Percentiles rank a stretch among this genome's conserved stretches.
Conservation (phyloP, 129 eudicot genomes). For the Escallonia herrerae region DNA sequence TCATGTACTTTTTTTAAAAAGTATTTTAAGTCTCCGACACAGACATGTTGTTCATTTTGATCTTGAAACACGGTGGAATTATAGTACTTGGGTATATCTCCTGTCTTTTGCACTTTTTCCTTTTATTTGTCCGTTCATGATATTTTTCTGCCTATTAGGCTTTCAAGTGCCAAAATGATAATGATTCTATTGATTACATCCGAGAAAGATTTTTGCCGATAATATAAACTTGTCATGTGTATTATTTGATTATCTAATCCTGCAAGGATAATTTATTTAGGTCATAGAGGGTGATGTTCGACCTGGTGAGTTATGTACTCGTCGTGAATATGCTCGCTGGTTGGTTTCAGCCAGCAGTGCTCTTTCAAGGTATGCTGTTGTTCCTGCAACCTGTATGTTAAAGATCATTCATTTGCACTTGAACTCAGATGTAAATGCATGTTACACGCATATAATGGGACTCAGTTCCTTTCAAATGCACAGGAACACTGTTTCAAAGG, state of each 20-base stretch:
- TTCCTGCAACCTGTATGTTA: not conserved
- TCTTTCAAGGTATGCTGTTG: constrained; percentile 66
- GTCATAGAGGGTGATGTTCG: constrained; percentile 90
- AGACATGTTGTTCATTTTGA: no score
- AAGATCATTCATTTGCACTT: no score
- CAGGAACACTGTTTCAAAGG: constrained; percentile 81
- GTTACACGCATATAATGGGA: not conserved
- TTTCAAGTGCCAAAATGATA: no score
- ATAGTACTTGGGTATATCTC: no score
- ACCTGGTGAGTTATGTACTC: constrained; percentile 88
- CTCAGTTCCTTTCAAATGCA: not conserved
- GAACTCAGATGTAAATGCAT: no score
- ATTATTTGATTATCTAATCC: constrained; percentile 8
- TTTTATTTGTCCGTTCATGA: no score
- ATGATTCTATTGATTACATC: no score
- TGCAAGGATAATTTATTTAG: constrained; percentile 33
- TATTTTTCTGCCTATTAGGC: no score
- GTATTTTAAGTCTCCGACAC: no score
- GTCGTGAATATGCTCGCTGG: constrained; percentile 99
- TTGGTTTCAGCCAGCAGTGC: constrained; percentile 90
- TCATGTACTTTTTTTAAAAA: no score
- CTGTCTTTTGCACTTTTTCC: not conserved
- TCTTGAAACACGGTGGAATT: no score
- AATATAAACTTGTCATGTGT: not conserved
- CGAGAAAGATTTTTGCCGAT: no score